A percentile compares a stretch with the other conserved stretches of the same genome.
phyloP scores from a whole-genome alignment of 306 rosid genomes.

The Citrullus colocynthis region DNA sequence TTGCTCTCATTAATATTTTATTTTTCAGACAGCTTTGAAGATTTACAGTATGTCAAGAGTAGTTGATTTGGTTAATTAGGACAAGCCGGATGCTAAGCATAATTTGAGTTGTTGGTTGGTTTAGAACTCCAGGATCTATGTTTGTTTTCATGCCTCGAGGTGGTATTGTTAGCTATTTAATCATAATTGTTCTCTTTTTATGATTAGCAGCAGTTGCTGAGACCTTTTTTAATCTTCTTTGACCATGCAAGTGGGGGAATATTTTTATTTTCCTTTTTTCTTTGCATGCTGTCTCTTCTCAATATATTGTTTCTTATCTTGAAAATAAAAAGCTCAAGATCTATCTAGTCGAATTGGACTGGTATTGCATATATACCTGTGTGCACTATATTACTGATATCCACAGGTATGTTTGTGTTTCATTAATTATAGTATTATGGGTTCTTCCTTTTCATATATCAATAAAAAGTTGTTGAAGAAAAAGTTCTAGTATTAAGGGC shows the following conservation, averaged over 20 bases:
- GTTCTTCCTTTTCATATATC: background rate
- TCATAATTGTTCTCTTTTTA: background rate
- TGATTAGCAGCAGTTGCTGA: background rate
- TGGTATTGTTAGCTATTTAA: background rate
- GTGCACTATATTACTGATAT: background rate
- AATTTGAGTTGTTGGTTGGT: background rate
- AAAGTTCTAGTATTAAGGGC: background rate
- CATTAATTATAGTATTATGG: background rate
- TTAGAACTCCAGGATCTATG: background rate
- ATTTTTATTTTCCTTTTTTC: background rate
- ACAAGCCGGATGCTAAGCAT: background rate
- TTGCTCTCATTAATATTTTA: background rate
- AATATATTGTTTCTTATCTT: background rate
- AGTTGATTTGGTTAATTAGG: background rate
- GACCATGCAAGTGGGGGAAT: background rate
- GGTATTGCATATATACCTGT: background rate
- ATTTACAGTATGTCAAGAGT: background rate
- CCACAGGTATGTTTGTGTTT: background rate
- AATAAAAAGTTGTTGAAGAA: too few relatives aligned
- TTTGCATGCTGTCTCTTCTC: background rate
- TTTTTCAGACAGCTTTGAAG: background rate
- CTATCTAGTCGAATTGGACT: background rate
- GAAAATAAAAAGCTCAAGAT: background rate
- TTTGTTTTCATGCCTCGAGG: background rate
- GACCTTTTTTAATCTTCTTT: background rate